These are phyloP conservation scores for Ceratocystis cacaofunesta DNA, from an alignment of 2,329 filamentous ascomycete species.

Conservation along the genomic window DNA sequence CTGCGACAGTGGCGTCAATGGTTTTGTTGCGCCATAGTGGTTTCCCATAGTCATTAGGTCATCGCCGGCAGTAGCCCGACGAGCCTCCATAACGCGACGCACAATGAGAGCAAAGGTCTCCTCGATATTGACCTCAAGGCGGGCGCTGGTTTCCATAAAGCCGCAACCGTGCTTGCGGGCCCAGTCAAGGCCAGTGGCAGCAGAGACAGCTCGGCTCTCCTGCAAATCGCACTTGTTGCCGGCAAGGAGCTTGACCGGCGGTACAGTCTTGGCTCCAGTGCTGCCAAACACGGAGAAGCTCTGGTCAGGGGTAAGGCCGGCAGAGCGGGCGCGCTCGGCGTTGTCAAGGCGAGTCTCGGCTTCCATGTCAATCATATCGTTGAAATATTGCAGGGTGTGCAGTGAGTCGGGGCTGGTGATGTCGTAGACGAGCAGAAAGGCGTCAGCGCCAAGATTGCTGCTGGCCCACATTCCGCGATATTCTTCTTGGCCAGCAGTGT, in stretches of 20 bases:
- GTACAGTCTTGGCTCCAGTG: constrained; percentile 36
- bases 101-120: constrained; percentile 68
- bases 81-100: constrained; percentile 44
- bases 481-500: constrained; percentile 81
- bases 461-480: constrained; percentile 77
- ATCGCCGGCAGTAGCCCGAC: constrained; percentile 36
- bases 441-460: constrained; percentile 63
- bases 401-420: constrained; percentile 59
- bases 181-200: constrained; percentile 61
- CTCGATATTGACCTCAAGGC: constrained; percentile 76
- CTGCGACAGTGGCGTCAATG: constrained; percentile 37
- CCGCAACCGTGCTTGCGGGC: constrained; percentile 57
- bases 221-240: constrained; percentile 79
- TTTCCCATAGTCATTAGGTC: constrained; percentile 24
- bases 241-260: constrained; percentile 68
- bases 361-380: constrained; percentile 73
- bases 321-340: constrained; percentile 36
- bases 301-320: constrained; percentile 25
- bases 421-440: constrained; percentile 77
- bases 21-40: constrained; percentile 42
- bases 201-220: constrained; percentile 51
- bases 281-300: constrained; percentile 23
- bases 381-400: constrained; percentile 60
- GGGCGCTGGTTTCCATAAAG: constrained; percentile 80
- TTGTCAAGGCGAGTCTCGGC: constrained; percentile 53